phyloP scores from a whole-genome alignment of 371 early-diverging fungal genomes.

The Coemansia sp. region DNA sequence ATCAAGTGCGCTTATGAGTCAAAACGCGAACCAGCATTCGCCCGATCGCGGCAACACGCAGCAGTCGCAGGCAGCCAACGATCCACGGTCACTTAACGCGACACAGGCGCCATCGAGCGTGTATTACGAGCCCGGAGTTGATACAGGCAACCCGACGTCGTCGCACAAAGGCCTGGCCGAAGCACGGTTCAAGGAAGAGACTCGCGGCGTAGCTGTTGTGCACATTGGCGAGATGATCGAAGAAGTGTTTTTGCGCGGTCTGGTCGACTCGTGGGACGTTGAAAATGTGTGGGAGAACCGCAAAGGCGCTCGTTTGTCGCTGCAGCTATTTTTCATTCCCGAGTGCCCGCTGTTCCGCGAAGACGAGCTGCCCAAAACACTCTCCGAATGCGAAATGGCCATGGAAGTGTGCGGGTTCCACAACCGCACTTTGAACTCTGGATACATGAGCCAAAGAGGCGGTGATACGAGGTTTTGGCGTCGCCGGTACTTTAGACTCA shows the following conservation, averaged over 20 bases:
- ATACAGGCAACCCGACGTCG: conserved; percentile 4
- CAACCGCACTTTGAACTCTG: conserved; percentile 52
- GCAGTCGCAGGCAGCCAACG: conserved; percentile 19
- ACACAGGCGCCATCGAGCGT: conserved; percentile 51
- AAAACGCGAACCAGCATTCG: not conserved
- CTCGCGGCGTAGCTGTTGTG: conserved; percentile 54
- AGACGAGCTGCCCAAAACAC: conserved; percentile 49
- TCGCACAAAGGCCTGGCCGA: conserved; percentile 48
- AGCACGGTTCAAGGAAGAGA: conserved; percentile 49
- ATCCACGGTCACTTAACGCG: conserved; percentile 43
- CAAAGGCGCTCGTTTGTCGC: conserved; percentile 46
- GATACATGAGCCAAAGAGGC: conserved; percentile 56
- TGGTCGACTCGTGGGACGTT: conserved; percentile 55
- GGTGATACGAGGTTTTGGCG: conserved; percentile 58
- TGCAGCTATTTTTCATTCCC: conserved; percentile 55
- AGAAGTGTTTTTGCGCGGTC: conserved; percentile 50
- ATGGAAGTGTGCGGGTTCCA: conserved; percentile 55
- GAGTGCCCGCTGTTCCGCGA: conserved; percentile 50
- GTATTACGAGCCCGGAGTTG: conserved; percentile 44
- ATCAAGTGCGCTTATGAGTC: conserved; percentile 24
- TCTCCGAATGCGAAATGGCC: conserved; percentile 50
- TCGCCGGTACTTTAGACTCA: conserved; percentile 53
- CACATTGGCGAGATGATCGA: conserved; percentile 52
- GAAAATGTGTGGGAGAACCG: conserved; percentile 55
- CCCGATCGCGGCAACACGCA: conserved; percentile 7